Percentiles rank a stretch among this genome's conserved stretches.
phyloP scores from a whole-genome alignment of 768 basidiomycete genomes.

The Boletellus sp. region DNA sequence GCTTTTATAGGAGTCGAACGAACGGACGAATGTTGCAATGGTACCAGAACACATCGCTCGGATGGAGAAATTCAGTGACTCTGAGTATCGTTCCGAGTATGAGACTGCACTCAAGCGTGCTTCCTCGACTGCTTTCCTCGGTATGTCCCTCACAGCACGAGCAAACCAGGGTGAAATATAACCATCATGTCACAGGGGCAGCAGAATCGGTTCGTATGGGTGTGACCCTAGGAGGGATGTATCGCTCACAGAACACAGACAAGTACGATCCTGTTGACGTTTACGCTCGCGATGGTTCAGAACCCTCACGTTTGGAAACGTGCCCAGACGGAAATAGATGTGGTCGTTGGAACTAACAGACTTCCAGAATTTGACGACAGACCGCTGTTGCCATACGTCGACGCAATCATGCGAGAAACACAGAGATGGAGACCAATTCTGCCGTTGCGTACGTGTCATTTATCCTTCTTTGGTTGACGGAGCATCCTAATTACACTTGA shows the following conservation, averaged over 20 bases:
- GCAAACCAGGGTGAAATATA: not conserved
- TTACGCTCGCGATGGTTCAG: not conserved
- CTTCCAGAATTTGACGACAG: not conserved
- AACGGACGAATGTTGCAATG: not conserved
- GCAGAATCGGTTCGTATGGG: not conserved
- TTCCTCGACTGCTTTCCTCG: conserved; percentile 6
- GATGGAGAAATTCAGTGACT: conserved; percentile 12
- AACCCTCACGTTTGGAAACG: not conserved
- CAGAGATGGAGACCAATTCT: not conserved
- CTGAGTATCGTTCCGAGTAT: conserved; percentile 1
- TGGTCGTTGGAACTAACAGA: not conserved
- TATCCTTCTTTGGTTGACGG: not conserved
- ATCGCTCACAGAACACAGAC: not conserved
- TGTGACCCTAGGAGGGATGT: too few species aligned
- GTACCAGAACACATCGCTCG: conserved; percentile 12
- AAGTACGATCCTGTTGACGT: not conserved
- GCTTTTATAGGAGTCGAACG: not conserved
- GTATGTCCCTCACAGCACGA: not conserved
- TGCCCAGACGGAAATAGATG: not conserved
- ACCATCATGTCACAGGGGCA: not conserved
- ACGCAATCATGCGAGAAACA: not conserved
- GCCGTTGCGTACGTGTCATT: not conserved
- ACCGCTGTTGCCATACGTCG: not conserved
- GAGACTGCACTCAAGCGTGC: conserved; percentile 7
- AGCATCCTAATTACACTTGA: not conserved